Evolutionary conservation across 1,284 basidiomycete species (phyloP).

Genomic region (Cryptococcus neoformans): DNA sequence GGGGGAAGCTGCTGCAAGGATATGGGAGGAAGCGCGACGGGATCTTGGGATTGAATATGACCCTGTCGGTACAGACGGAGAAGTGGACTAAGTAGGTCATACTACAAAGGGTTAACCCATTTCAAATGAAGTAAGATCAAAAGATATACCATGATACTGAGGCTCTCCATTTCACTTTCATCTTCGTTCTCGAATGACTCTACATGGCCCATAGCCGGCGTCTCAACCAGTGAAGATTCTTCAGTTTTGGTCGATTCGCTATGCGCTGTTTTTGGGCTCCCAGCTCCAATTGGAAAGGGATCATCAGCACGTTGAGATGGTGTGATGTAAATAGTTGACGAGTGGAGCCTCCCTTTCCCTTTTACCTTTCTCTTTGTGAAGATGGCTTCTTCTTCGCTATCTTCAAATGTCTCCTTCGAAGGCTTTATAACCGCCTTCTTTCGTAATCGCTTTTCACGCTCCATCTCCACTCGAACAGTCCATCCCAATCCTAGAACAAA

Average conservation of each 20-base stretch:
- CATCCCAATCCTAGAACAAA: constrained; percentile 40
- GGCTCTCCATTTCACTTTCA: constrained; percentile 5
- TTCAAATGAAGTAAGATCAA: background rate
- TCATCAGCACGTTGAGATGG: too few species aligned
- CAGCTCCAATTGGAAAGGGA: too few species aligned
- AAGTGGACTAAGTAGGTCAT: constrained; percentile 36
- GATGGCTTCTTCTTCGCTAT: background rate
- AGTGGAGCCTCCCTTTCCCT: background rate
- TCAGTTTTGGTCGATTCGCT: background rate
- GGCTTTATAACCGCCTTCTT: constrained; percentile 3
- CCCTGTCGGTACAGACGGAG: constrained; percentile 40
- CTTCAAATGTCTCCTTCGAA: background rate
- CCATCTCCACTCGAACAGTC: constrained; percentile 29
- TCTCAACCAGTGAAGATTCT: background rate
- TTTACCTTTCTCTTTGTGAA: background rate
- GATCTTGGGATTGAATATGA: constrained; percentile 42
- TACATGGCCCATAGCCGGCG: background rate
- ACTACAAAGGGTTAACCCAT: constrained; percentile 15
- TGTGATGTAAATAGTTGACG: too few species aligned
- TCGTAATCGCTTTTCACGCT: background rate
- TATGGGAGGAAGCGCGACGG: constrained; percentile 38
- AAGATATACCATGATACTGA: constrained; percentile 33
- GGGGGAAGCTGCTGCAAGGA: constrained; percentile 27
- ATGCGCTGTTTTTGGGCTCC: too few species aligned
- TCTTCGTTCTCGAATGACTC: constrained; percentile 4